Evolutionary conservation across 306 rosid species (phyloP), one percentile per base, ranked within the genome.

Genomic region (Cucumis cinereus): DNA sequence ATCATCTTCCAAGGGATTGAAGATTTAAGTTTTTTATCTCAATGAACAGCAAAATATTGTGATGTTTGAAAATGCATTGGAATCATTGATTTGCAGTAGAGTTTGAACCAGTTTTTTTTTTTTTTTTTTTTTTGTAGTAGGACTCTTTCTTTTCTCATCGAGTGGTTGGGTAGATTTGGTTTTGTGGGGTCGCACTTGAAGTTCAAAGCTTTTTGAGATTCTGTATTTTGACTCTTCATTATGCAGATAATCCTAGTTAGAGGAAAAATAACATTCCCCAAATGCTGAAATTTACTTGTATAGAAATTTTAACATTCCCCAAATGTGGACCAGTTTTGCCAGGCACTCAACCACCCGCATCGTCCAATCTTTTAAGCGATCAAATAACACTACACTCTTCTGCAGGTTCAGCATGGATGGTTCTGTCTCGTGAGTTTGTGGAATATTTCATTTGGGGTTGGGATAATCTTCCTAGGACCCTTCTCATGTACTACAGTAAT

Each of bases 361-460:
- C 23, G n/a, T 45, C 40, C 2, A n/a, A 50, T 73, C 35, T 30
- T 17, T 35, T n/a, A 40, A 73, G 55, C 53, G 2, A 41, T 43
- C 40, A 16, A 57, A 56, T 58, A 36, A 57, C 40, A 58, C 20
- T 2, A 24, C 58, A 47, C 6, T 78, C 49, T 61, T 57, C 33
- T 76, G 85, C 90, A 94, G 98, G 98, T 75, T 94, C 98, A 4
- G 98, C 98, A 28, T 94, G 98, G 98, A 84, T 86, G 97, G 93
- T 91, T 56, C 77, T 94, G 57, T 91, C 98, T 4, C 95, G 85
- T 16, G 85, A 87, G 22, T 94, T 94, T 28, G 90, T 90, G 23
- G 98, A 94, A 78, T 94, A 84, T 63, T 77, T 88, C 10, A 57
- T 94, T 8, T 89, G 91, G 97, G 98, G 98, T 52, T 94, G 98